Conservation (phyloP, 2,329 filamentous ascomycete species). For the Apiospora arundinis region DNA sequence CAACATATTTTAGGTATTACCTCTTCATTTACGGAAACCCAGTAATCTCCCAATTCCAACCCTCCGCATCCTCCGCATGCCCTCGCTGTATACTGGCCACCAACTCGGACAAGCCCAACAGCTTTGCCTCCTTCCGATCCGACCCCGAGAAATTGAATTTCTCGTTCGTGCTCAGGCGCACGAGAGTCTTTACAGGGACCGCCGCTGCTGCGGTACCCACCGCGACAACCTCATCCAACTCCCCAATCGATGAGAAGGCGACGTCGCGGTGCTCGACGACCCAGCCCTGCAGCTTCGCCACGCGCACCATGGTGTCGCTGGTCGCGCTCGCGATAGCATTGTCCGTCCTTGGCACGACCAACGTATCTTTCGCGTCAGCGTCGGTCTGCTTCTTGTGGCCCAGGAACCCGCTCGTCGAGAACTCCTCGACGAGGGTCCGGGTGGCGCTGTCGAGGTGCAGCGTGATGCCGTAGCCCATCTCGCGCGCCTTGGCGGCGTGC, state of each 20-base stretch:
- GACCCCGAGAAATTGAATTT: constrained; percentile 21
- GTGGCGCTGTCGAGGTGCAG: constrained; percentile 72
- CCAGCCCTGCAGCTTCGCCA: constrained; percentile 23
- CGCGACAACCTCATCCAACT: not conserved
- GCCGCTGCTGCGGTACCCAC: constrained; percentile 23
- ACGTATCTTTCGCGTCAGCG: not conserved
- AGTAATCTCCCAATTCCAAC: constrained; percentile 24
- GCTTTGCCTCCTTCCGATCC: not conserved
- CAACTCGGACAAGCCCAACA: constrained; percentile 16
- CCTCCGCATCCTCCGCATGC: constrained; percentile 19
- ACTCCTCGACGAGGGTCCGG: constrained; percentile 36
- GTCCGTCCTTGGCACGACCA: constrained; percentile 21
- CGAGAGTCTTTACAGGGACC: constrained; percentile 21
- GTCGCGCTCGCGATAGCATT: constrained; percentile 24
- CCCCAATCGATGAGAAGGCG: constrained; percentile 20
- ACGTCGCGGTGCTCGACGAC: constrained; percentile 21
- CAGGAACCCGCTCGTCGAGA: constrained; percentile 26
- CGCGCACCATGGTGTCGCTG: constrained; percentile 40
- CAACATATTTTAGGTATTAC: too few species aligned
- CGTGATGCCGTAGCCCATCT: constrained; percentile 69
- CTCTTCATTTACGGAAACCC: not conserved
- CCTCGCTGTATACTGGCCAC: constrained; percentile 23
- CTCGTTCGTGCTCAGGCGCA: constrained; percentile 22
- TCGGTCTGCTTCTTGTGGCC: not conserved
- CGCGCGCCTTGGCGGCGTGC: constrained; percentile 65